Conservation (phyloP, 345 rosid genomes). For the Aethionema arabicum region DNA sequence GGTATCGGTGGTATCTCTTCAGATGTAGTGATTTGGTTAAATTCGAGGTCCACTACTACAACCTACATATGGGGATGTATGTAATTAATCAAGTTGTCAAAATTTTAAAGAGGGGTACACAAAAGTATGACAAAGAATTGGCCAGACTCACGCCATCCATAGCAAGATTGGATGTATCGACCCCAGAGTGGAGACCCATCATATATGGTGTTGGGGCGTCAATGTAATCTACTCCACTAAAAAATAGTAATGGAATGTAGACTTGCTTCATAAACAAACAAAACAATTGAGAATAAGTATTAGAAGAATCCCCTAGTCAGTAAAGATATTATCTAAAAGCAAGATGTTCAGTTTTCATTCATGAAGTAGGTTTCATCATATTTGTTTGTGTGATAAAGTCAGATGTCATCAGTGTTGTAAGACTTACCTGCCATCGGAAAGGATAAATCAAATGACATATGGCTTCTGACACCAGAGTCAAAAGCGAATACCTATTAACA, state of each 20-base stretch:
- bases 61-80: constrained; percentile 55
- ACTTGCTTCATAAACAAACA: constrained; percentile 91
- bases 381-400: constrained; percentile 11
- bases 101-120: constrained; percentile 10
- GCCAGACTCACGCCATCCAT: constrained; percentile 95
- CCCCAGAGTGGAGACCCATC: constrained; percentile 99
- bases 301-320: constrained; percentile 25
- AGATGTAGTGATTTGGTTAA: constrained; percentile 72
- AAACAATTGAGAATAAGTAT: constrained; percentile 40
- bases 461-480: constrained; percentile 89
- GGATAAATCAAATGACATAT: constrained; percentile 98
- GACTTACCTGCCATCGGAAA: constrained; percentile 91
- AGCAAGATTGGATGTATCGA: constrained; percentile 76
- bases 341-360: constrained; percentile 13
- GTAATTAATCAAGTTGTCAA: constrained; percentile 21
- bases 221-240: constrained; percentile 99
- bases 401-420: constrained; percentile 21
- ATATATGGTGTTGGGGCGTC: constrained; percentile 99
- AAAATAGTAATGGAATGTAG: constrained; percentile 99
- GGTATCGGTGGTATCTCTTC: constrained; percentile 95
- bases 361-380: constrained; percentile 16
- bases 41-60: constrained; percentile 95
- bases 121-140: constrained; percentile 9
- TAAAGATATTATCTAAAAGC: constrained; percentile 9
- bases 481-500: constrained; percentile 77